Conservation (phyloP, 176 grass and related monocot species). For the Aegilops bicornis region DNA sequence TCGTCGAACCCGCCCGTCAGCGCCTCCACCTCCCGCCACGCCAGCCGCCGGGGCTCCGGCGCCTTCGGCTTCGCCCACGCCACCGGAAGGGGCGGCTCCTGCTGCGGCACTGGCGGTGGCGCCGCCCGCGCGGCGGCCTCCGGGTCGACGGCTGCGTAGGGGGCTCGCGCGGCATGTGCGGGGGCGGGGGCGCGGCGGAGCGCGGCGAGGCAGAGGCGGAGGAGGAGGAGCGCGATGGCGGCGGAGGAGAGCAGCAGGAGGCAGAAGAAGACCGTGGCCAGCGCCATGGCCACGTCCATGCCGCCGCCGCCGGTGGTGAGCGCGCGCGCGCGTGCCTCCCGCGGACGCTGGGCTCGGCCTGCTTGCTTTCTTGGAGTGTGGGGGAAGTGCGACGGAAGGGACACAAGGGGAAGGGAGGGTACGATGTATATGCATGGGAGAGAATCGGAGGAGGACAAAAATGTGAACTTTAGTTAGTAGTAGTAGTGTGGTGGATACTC, state of each 20-base stretch:
- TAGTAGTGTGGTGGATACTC: background rate
- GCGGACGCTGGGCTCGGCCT: background rate
- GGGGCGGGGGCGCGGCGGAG: background rate
- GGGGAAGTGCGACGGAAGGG: background rate
- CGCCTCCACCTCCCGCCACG: conserved; percentile 61
- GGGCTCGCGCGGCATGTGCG: background rate
- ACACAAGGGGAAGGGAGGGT: background rate
- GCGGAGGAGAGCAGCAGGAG: conserved; percentile 38
- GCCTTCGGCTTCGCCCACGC: background rate
- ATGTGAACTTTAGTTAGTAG: background rate
- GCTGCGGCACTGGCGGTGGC: background rate
- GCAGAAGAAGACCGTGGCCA: conserved; percentile 43
- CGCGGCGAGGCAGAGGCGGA: conserved; percentile 9
- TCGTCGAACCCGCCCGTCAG: conserved; percentile 65
- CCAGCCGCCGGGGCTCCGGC: conserved; percentile 35
- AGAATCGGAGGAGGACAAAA: background rate
- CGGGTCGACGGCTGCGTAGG: background rate
- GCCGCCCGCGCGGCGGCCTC: background rate
- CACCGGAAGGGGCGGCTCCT: background rate
- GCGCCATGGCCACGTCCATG: conserved; percentile 45
- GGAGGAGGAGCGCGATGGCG: conserved; percentile 33
- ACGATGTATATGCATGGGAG: background rate
- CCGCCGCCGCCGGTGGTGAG: too few relatives aligned
- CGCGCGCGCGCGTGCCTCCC: background rate
- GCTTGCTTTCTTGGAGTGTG: background rate